phyloP scores from a whole-genome alignment of 306 rosid genomes.

The Arachis hypogaea region DNA sequence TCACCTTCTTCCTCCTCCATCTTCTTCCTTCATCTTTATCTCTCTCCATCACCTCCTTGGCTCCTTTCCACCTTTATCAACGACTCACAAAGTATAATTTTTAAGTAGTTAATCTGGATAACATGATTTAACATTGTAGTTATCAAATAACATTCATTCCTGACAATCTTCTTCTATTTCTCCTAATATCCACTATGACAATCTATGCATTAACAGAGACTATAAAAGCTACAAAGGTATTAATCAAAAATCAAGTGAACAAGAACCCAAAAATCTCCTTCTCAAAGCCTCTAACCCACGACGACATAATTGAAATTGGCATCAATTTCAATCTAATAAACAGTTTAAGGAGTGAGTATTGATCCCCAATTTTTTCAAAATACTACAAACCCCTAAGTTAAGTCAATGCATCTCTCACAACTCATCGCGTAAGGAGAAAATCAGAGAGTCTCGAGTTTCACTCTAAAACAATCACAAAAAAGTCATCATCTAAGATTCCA shows the following conservation, averaged over 20 bases:
- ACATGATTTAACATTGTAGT: constrained; percentile 77
- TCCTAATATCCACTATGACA: constrained; percentile 83
- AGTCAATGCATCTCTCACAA: constrained; percentile 93
- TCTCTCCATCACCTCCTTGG: no score
- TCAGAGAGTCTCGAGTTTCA: constrained; percentile 91
- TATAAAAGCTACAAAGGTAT: constrained; percentile 72
- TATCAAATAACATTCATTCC: constrained; percentile 85
- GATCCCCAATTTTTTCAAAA: constrained; percentile 92
- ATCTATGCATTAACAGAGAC: constrained; percentile 95
- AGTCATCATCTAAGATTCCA: constrained; percentile 85
- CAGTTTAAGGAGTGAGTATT: constrained; percentile 90
- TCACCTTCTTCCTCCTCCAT: no score
- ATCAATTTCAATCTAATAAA: constrained; percentile 89
- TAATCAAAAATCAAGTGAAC: constrained; percentile 73
- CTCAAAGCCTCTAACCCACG: constrained; percentile 86
- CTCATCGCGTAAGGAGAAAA: constrained; percentile 90
- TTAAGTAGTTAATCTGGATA: constrained; percentile 73
- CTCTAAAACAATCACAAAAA: constrained; percentile 85
- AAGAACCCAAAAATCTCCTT: constrained; percentile 80
- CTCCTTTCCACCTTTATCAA: constrained; percentile 56
- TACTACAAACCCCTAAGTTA: constrained; percentile 94
- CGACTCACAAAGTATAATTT: constrained; percentile 73
- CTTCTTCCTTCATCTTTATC: no score
- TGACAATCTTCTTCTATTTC: constrained; percentile 83
- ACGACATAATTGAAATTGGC: constrained; percentile 93